These are phyloP conservation scores for Heliamphora pulchella DNA, from an alignment of 179 eudicot species.

Conservation along the genomic window DNA sequence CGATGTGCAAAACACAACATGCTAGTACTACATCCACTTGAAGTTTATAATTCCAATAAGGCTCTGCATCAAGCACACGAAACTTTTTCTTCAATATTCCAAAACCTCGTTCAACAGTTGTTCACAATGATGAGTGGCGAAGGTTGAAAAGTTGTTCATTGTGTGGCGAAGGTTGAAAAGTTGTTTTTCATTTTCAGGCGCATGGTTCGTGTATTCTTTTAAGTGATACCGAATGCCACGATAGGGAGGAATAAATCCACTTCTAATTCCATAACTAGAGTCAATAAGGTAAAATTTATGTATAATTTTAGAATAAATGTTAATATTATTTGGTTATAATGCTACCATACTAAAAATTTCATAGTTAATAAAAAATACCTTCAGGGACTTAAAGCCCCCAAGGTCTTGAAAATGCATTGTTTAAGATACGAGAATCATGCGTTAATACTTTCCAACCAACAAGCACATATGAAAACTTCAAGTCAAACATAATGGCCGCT, in stretches of 20 bases:
- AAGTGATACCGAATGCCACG: too few relatives aligned
- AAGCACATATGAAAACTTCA: not conserved
- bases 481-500: not conserved
- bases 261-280: too few relatives aligned
- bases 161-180: too few relatives aligned
- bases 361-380: not conserved
- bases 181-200: too few relatives aligned
- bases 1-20: constrained; percentile 9
- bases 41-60: not conserved
- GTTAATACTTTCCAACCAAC: constrained; percentile 10
- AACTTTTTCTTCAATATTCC: constrained; percentile 6
- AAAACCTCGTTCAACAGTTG: too few relatives aligned
- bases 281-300: constrained; percentile 8
- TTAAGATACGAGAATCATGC: too few relatives aligned
- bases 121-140: too few relatives aligned
- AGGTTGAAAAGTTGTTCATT: too few relatives aligned
- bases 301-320: too few relatives aligned
- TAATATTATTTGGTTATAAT: not conserved
- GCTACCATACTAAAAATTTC: too few relatives aligned
- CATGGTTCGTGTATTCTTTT: too few relatives aligned
- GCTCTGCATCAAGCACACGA: not conserved
- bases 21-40: constrained; percentile 11
- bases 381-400: not conserved
- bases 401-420: not conserved
- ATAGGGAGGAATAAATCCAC: too few relatives aligned